A percentile compares a stretch with the other conserved stretches of the same genome.
Conservation (phyloP, 83 land plant genomes). For the Picea engelmannii region DNA sequence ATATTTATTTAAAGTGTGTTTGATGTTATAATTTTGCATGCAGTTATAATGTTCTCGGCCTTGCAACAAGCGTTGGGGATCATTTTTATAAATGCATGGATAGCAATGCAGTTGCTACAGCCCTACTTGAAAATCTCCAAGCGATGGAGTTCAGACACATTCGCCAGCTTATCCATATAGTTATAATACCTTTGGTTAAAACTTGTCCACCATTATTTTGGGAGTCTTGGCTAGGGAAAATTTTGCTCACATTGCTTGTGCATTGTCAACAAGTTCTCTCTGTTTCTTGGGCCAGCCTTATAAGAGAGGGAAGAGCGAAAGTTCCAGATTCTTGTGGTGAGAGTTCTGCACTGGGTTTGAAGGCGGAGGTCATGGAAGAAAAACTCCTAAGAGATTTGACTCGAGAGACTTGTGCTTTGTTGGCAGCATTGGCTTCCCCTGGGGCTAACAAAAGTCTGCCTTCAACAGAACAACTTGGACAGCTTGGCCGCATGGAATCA, state of each 20-base stretch:
- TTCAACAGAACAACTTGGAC: conserved; percentile 51
- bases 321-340: conserved; percentile 55
- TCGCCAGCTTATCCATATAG: conserved; percentile 78
- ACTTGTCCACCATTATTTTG: conserved; percentile 66
- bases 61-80: conserved; percentile 76
- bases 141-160: conserved; percentile 93
- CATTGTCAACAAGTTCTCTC: conserved; percentile 68
- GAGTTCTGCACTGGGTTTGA: conserved; percentile 51
- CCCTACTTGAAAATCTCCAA: conserved; percentile 78
- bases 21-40: conserved; percentile 9
- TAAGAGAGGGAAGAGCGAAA: conserved; percentile 72
- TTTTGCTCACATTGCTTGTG: conserved; percentile 64
- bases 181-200: conserved; percentile 80
- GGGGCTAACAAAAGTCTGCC: conserved; percentile 62
- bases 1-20: background rate
- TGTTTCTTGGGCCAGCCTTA: conserved; percentile 79
- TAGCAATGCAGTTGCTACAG: conserved; percentile 38
- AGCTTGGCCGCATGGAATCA: conserved; percentile 31
- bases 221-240: conserved; percentile 76
- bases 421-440: conserved; percentile 73
- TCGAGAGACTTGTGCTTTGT: conserved; percentile 78
- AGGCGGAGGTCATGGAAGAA: conserved; percentile 85
- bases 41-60: conserved; percentile 90
- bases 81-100: conserved; percentile 63
- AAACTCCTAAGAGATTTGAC: conserved; percentile 84